Evolutionary conservation across 2,329 filamentous ascomycete genomes (phyloP).

Genomic region (Aschersonia sp.): DNA sequence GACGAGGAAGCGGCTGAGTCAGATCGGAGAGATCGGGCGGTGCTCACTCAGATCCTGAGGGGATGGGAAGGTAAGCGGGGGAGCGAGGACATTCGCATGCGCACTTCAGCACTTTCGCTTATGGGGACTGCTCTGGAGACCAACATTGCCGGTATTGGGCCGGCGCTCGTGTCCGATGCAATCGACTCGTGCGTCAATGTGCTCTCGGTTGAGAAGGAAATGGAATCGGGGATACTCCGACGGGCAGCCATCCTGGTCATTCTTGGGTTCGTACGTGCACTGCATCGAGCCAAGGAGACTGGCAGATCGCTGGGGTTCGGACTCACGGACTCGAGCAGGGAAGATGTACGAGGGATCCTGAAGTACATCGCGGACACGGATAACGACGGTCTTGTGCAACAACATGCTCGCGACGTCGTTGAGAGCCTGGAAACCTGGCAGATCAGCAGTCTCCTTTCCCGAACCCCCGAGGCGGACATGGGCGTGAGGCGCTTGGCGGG

Average conservation of each 20-base stretch:
- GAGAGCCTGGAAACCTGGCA: slow-evolving; percentile 52
- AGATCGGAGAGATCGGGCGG: slow-evolving; percentile 30
- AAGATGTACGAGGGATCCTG: slow-evolving; percentile 47
- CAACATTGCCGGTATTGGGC: slow-evolving; percentile 40
- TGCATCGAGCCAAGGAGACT: slow-evolving; percentile 37
- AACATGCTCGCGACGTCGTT: slow-evolving; percentile 51
- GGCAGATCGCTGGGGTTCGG: slow-evolving; percentile 35
- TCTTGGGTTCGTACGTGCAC: slow-evolving; percentile 43
- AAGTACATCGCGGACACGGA: slow-evolving; percentile 51
- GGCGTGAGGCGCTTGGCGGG: slow-evolving; percentile 20
- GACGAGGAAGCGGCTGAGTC: slow-evolving; percentile 30
- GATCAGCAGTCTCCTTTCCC: slow-evolving; percentile 33
- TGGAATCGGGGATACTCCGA: slow-evolving; percentile 49
- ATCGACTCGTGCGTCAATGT: slow-evolving; percentile 50
- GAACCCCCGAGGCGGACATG: slow-evolving; percentile 10
- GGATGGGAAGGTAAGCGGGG: slow-evolving; percentile 55
- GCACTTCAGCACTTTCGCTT: slow-evolving; percentile 54
- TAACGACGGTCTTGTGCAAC: slow-evolving; percentile 50
- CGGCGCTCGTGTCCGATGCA: slow-evolving; percentile 35
- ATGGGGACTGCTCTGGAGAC: slow-evolving; percentile 45
- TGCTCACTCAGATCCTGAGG: slow-evolving; percentile 40
- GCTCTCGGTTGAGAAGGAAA: slow-evolving; percentile 44
- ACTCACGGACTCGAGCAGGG: slow-evolving; percentile 37
- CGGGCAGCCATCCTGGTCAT: slow-evolving; percentile 51
- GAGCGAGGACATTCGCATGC: slow-evolving; percentile 54